Base-by-base conservation (phyloP, 2,329 filamentous ascomycete genomes). In the Penicillium decumbens region DNA sequence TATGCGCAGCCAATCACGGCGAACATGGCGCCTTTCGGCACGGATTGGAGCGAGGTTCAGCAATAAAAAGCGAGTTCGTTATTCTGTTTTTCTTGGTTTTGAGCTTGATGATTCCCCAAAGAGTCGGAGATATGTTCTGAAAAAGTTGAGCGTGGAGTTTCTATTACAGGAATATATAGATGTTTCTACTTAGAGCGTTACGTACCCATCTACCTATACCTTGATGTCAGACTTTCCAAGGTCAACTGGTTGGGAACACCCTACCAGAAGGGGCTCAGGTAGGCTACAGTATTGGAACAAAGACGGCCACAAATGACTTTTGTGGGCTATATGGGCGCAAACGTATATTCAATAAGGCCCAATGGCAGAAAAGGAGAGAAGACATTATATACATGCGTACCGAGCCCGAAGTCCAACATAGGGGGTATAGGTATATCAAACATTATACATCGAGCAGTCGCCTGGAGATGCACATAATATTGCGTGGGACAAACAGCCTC, bases 1-100 rank as follows among this genome's bases (percentile, higher is more conserved):
- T 72, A 71, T 51, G 62, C 70, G 7, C 70, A 74, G 47, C 72
- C 72, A 2, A 70, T 74, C n/a, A 63, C 69, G 28, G 67, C 71
- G 30, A 74, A 67, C 55, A 70, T 73, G 63, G 57, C 65, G n/a
- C 57, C 66, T 37, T 69, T 68, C 52, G 65, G 65, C 47, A 52
- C 58, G 25, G 50, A 50, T 5, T 67, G 59, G 65, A 46, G 47
- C 50, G 49, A 50, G 20, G 56, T 53, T 39, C 59, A 29, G 47
- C 44, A 41, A 38, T 41, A 3, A 43, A 52, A 43, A 47, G 29
- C 35, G 6, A 37, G 2, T 35, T 49, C 4, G n/a, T 15, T 18
- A 18, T 41, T 20, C 7, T 32, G 20, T 42, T 42, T 3, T 42
- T 35, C 32, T 30, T 28, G 45, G 20, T 48, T 44, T 38, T 50